Evolutionary conservation across 179 eudicot genomes (phyloP).

Genomic region (Amaranthus tricolor): DNA sequence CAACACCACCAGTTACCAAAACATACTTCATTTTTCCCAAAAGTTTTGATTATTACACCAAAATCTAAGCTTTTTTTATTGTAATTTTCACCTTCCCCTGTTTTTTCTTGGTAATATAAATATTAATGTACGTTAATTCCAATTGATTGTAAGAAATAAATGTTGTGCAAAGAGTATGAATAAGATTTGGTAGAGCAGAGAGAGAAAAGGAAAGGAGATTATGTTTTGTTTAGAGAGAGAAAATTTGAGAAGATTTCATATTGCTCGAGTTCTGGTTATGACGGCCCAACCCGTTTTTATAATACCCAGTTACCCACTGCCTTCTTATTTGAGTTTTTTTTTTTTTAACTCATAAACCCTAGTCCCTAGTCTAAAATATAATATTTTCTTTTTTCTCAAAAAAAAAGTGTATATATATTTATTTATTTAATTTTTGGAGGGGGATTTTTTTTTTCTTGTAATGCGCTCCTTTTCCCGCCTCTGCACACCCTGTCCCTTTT

Average conservation of each 20-base stretch:
- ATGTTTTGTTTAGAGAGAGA: neutral
- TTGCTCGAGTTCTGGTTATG: neutral
- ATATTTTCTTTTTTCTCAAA: neutral
- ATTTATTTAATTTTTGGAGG: neutral
- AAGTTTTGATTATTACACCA: neutral
- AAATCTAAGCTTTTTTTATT: neutral
- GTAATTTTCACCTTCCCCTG: conserved; percentile 8
- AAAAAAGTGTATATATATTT: neutral
- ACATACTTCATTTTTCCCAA: conserved; percentile 67
- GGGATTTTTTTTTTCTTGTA: neutral
- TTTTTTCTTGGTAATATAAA: neutral
- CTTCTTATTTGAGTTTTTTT: conserved; percentile 2
- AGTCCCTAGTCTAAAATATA: no score
- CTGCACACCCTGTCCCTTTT: neutral
- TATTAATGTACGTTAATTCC: neutral
- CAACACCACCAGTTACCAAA: conserved; percentile 88
- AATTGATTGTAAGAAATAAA: neutral
- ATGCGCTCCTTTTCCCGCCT: neutral
- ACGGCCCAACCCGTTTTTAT: neutral
- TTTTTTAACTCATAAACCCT: no score
- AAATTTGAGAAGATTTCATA: no score
- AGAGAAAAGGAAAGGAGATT: neutral
- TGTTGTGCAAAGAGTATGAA: conserved; percentile 12
- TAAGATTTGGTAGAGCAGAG: neutral
- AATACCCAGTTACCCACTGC: neutral